Evolutionary conservation across 352 stramenopile species (phyloP), one percentile per base, ranked within the genome.

Genomic region (Phytophthora kernoviae): DNA sequence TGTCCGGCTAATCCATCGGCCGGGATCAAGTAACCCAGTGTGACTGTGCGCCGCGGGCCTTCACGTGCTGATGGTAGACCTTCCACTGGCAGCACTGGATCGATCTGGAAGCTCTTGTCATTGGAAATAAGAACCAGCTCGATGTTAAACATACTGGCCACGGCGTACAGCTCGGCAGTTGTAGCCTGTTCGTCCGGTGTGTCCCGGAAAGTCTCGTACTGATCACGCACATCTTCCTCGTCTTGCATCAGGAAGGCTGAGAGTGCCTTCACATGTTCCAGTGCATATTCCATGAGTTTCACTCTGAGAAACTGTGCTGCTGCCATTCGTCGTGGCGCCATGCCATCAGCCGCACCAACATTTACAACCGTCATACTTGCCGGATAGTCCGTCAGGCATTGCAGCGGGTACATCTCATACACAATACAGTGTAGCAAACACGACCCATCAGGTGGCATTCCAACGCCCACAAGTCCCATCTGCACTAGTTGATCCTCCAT

Each of bases 351-450:
- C 0, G 84, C 84, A 15, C 84, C 84, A 2, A 94, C 84, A 50
- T 94, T 94, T 30, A 94, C 84, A 17, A 92, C 78, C 17, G 75
- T 76, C 84, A 94, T 94, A 26, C 67, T 73, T 22, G 79, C 48
- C 1, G 84, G 82, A 54, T 92, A 94, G 20, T 90, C 79, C 15
- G 62, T 62, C 43, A 94, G 71, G 54, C 77, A 92, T 54, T 91
- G 84, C 15, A 94, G 58, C 46, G 84, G 84, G 50, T 88, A 94
- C 77, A 94, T 90, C 40, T 94, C 84, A 64, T 92, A 94, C 18
- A 94, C 82, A 54, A 94, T 67, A 52, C 84, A 94, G 65, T 94
- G 84, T 37, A 94, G 73, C 55, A 94, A 55, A 50, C 84, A 94
- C 6, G 84, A 94, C 11, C 84, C 84, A 48, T 94, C 84, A 1